Base-by-base conservation (phyloP, 805 yeast species). In the Ogataea trehalophila region DNA sequence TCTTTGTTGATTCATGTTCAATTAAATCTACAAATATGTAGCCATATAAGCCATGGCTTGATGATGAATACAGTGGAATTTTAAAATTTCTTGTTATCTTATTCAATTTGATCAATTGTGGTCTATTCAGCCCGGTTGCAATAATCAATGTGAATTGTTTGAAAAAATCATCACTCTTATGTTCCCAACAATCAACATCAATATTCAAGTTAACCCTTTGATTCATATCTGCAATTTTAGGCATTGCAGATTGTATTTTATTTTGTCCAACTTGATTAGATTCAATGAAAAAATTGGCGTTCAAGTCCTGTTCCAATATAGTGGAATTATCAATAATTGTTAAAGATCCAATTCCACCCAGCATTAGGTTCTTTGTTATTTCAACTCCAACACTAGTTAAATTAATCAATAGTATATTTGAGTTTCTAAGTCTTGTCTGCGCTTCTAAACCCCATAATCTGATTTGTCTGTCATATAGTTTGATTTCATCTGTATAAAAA, bases 361-460 rank as follows among this genome's bases (percentile, higher is more conserved):
- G 74, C 17, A 87, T 87, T 42, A 94, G 65, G 63, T 91, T 91
- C 66, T 94, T 92, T 35, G 83, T 79, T 11, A 87, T 74, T 63
- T 92, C 99, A 15, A 83, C 80, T 6, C 95, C 95, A 8, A 87
- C 74, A 1, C 88, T 87, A 11, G 91, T 85, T 15, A 89, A 57
- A 51, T 86, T 85, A 41, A 92, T 72, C 39, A 94, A 58, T 40
- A 91, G 68, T 5, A 92, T 74, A 40, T 76, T 77, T 7, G 97
- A 83, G 17, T 82, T 77, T 35, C 94, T 75, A 71, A 92, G 79
- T 39, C 81, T 65, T 37, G 80, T 74, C 64, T 92, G 99, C 4
- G 97, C 95, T 33, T 87, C 95, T 61, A 94, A 73, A 2, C 99
- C 99, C 99, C 99, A 92, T 18, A 92, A 74, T 52, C 99, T 71